Evolutionary conservation across 495 filamentous ascomycete species (phyloP), one percentile per base, ranked within the genome.

Genomic region (Podospora anserina): DNA sequence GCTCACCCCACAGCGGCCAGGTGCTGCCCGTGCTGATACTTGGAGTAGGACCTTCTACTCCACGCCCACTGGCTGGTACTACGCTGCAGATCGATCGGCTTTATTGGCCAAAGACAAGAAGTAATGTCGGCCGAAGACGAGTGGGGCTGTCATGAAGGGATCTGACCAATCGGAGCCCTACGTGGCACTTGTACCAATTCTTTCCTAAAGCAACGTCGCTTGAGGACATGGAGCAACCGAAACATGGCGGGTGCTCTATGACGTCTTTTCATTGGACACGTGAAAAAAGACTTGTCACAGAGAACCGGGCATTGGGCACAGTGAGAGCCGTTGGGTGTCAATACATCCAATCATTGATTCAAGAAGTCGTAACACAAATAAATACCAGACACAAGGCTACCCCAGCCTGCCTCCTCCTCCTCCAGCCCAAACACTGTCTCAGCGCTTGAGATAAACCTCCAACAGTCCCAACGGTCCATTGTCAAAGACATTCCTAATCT

Each of bases 401-500:
- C 30, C 30, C 30, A 32, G 30, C 30, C 30, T 32, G 30, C 30
- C 7, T 32, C 30, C 30, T 32, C 20, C 20, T 23, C 1, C 23
- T 32, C 30, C 30, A 32, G 23, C 23, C 23, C 23, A 23, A 23
- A 23, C 34, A 4, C 5, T 1, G 34, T 11, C 15, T 49, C 39
- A 49, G 13, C 39, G 39, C 7, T 16, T 11, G 15, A 49, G 39
- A 49, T 49, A 49, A 32, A 61, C 59, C 59, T 61, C 59, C n/a
- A 61, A 26, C 59, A 61, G 26, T 5, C 59, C 59, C 11, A 61
- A 16, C 15, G 30, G 59, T 7, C 23, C 23, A 18, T 61, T 61
- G 23, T 30, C 23, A 26, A 26, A 61, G 26, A 61, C 59, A 32
- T 61, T 61, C n/a, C 13, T 28, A n/a, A 61, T 61, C 59, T 61